Evolutionary conservation across 768 basidiomycete species (phyloP).

Genomic region (Mycena albidolilacea): DNA sequence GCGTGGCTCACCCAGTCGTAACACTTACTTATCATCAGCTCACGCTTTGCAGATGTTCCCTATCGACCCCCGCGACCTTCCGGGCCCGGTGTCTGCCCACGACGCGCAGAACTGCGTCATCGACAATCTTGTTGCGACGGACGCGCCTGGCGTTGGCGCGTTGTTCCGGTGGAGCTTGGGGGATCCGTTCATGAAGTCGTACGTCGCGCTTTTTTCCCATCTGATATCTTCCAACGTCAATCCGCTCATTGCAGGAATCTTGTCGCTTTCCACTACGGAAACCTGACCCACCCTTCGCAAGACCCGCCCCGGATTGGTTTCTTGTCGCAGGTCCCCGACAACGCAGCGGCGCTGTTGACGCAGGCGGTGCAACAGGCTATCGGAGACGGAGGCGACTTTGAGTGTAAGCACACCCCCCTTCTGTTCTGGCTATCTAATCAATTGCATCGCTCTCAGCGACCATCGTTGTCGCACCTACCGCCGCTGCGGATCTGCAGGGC

Average conservation of each 20-base stretch:
- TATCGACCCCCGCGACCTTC: slow-evolving; percentile 80
- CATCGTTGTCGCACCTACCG: slow-evolving; percentile 53
- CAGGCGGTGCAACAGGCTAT: slow-evolving; percentile 55
- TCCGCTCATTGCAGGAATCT: slow-evolving; percentile 59
- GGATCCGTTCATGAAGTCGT: slow-evolving; percentile 82
- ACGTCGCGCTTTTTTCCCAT: slow-evolving; percentile 45
- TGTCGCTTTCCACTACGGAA: slow-evolving; percentile 80
- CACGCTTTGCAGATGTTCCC: slow-evolving; percentile 63
- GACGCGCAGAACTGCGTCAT: slow-evolving; percentile 64
- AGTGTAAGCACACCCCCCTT: slow-evolving; percentile 43
- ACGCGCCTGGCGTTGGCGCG: slow-evolving; percentile 66
- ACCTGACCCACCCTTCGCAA: slow-evolving; percentile 74
- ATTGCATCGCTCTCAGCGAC: slow-evolving; percentile 44
- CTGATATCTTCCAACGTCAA: not conserved
- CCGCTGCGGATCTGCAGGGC: slow-evolving; percentile 45
- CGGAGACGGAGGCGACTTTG: slow-evolving; percentile 56
- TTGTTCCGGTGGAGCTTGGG: slow-evolving; percentile 83
- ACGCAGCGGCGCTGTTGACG: slow-evolving; percentile 58
- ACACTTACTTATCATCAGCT: not conserved
- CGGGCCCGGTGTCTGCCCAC: slow-evolving; percentile 54
- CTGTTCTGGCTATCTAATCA: not conserved
- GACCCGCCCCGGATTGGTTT: slow-evolving; percentile 81
- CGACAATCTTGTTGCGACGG: slow-evolving; percentile 70
- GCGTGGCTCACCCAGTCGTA: not conserved
- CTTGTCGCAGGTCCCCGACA: slow-evolving; percentile 71